These are phyloP conservation scores for Irpex lacteus DNA, from an alignment of 1,284 basidiomycete species.

Conservation along the genomic window DNA sequence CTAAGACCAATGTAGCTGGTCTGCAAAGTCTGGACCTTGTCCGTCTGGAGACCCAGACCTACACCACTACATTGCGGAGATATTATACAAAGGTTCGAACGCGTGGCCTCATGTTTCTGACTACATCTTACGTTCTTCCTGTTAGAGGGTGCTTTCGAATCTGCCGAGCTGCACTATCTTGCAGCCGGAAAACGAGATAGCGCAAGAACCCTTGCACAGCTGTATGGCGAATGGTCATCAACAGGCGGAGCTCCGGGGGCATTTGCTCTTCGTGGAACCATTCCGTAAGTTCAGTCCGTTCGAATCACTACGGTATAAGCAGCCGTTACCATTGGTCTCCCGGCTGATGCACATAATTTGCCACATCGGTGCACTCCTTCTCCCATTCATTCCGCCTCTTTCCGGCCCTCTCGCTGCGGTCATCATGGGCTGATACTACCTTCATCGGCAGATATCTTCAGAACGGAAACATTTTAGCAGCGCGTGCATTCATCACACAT, in stretches of 20 bases:
- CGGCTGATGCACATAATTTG: not conserved
- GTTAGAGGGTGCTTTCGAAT: constrained; percentile 70
- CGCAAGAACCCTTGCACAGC: constrained; percentile 79
- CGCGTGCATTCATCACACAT: constrained; percentile 77
- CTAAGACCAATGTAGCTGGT: constrained; percentile 58
- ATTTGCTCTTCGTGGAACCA: constrained; percentile 79
- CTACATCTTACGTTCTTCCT: constrained; percentile 1
- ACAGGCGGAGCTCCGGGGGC: constrained; percentile 48
- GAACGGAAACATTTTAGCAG: constrained; percentile 84
- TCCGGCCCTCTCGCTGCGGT: not conserved
- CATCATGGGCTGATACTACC: constrained; percentile 6
- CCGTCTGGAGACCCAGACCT: constrained; percentile 84
- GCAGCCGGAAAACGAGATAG: constrained; percentile 85
- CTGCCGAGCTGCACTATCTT: constrained; percentile 79
- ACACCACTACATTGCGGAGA: constrained; percentile 85
- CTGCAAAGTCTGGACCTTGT: constrained; percentile 68
- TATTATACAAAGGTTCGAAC: constrained; percentile 78
- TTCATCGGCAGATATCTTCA: constrained; percentile 64
- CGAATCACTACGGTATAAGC: constrained; percentile 3
- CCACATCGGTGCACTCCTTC: not conserved
- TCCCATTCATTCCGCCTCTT: not conserved
- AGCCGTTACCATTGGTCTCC: not conserved
- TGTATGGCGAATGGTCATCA: constrained; percentile 79
- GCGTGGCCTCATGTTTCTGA: not conserved
- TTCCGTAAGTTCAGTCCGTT: constrained; percentile 60